Evolutionary conservation across 2,329 filamentous ascomycete genomes (phyloP).

Genomic region (Aureobasidium musti): DNA sequence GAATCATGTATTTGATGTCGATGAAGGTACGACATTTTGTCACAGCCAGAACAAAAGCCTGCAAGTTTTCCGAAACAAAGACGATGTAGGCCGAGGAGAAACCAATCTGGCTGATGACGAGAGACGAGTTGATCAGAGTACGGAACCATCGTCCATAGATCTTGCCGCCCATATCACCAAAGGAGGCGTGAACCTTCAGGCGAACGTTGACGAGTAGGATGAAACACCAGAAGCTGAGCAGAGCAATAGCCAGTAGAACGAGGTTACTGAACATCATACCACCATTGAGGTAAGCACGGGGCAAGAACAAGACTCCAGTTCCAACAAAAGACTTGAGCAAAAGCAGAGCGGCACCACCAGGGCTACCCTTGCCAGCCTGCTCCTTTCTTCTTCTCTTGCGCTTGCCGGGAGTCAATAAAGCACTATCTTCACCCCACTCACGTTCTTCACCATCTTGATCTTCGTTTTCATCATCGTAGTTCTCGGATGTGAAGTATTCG

Average conservation of each 20-base stretch:
- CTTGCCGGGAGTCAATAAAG: conserved; percentile 69
- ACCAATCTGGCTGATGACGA: conserved; percentile 92
- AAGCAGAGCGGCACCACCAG: conserved; percentile 77
- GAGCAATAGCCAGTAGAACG: conserved; percentile 81
- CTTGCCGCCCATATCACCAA: conserved; percentile 92
- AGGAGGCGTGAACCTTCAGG: conserved; percentile 85
- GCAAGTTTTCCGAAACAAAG: conserved; percentile 92
- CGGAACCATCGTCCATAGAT: conserved; percentile 92
- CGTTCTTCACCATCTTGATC: conserved; percentile 58
- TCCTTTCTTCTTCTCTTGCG: conserved; percentile 75
- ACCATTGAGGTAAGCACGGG: conserved; percentile 89
- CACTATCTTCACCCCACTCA: conserved; percentile 84
- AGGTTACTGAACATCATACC: conserved; percentile 97
- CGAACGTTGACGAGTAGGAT: conserved; percentile 87
- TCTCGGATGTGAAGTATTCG: conserved; percentile 86
- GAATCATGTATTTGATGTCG: conserved; percentile 82
- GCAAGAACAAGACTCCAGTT: conserved; percentile 90
- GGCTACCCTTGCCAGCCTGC: conserved; percentile 74
- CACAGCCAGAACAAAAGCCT: conserved; percentile 91
- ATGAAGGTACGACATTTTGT: conserved; percentile 83
- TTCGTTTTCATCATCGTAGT: conserved; percentile 57
- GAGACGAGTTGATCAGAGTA: conserved; percentile 81
- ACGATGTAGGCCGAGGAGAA: conserved; percentile 96
- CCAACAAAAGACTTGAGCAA: conserved; percentile 97
- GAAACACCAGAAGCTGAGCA: conserved; percentile 95